These are phyloP conservation scores for Sanghuangporus baumii DNA, from an alignment of 1,284 basidiomycete species.

Conservation along the genomic window DNA sequence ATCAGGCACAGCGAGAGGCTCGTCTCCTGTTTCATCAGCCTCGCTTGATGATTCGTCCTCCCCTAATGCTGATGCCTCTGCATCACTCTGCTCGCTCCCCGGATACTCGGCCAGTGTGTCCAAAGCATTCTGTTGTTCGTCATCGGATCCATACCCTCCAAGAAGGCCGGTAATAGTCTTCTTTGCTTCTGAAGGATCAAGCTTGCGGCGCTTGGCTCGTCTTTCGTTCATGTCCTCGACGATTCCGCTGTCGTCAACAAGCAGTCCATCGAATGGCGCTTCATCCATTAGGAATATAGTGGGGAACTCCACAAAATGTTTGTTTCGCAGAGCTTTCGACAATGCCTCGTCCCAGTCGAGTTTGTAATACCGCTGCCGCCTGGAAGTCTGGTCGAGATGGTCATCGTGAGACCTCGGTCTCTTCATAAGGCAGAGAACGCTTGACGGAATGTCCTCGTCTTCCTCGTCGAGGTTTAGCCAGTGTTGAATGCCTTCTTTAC, in stretches of 20 bases:
- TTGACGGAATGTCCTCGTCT: conserved; percentile 30
- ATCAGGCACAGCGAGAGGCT: conserved; percentile 18
- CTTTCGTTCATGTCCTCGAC: conserved; percentile 33
- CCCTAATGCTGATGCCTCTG: conserved; percentile 19
- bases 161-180: conserved; percentile 53
- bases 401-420: conserved; percentile 36
- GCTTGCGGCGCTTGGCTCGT: conserved; percentile 45
- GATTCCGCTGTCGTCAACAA: conserved; percentile 48
- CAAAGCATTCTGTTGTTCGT: conserved; percentile 36
- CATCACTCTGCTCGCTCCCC: conserved; percentile 36
- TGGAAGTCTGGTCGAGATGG: conserved; percentile 21
- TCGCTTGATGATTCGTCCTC: conserved; percentile 19
- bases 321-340: conserved; percentile 44
- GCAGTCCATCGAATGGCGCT: conserved; percentile 46
- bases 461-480: conserved; percentile 49
- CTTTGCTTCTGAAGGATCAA: conserved; percentile 44
- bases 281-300: conserved; percentile 69
- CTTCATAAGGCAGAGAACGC: conserved; percentile 56
- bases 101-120: conserved; percentile 48
- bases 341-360: conserved; percentile 50
- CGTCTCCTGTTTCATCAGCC: conserved; percentile 31
- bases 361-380: conserved; percentile 41
- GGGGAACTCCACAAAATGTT: conserved; percentile 76
- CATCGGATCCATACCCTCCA: conserved; percentile 62
- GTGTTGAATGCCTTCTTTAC: conserved; percentile 34